Evolutionary conservation across 2,329 filamentous ascomycete species (phyloP), one percentile per base, ranked within the genome.

Genomic region (Endocalyx cinctus): DNA sequence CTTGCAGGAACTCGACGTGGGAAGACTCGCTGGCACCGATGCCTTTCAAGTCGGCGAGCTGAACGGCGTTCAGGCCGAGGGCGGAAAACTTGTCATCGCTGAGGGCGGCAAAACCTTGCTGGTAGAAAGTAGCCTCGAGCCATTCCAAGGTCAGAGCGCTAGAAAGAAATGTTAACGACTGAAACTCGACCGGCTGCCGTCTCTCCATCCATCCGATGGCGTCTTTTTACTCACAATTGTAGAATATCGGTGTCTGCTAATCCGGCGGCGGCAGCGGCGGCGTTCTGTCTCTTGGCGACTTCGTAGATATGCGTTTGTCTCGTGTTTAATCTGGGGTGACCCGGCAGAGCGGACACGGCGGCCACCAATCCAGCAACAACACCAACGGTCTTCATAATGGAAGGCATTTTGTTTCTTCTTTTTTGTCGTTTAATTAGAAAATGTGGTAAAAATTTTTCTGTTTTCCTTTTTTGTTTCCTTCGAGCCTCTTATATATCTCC

Each of bases 121-220:
- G 69, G 69, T 88, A 87, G 62, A 86, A 87, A 35, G 71, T 67
- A 16, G 78, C 70, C 63, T 87, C 84, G 50, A 87, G 79, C 62
- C 83, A 79, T 62, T 88, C 84, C 28, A 86, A 69, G 5, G 82
- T 86, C 35, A 86, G 66, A 42, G 82, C 82, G 53, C 78, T 82
- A n/a, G n/a, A n/a, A n/a, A n/a, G n/a, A n/a, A n/a, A n/a, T n/a
- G n/a, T n/a, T n/a, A n/a, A n/a, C n/a, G n/a, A n/a, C n/a, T n/a
- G n/a, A n/a, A n/a, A n/a, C n/a, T n/a, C n/a, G n/a, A n/a, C n/a
- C n/a, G n/a, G n/a, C n/a, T n/a, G n/a, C n/a, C n/a, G n/a, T n/a
- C n/a, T n/a, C n/a, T n/a, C n/a, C n/a, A n/a, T n/a, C n/a, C n/a
- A n/a, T n/a, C n/a, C n/a, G n/a, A n/a, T n/a, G n/a, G n/a, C n/a